Conservation (phyloP, 1,284 basidiomycete genomes). For the Tremellales sp. region DNA sequence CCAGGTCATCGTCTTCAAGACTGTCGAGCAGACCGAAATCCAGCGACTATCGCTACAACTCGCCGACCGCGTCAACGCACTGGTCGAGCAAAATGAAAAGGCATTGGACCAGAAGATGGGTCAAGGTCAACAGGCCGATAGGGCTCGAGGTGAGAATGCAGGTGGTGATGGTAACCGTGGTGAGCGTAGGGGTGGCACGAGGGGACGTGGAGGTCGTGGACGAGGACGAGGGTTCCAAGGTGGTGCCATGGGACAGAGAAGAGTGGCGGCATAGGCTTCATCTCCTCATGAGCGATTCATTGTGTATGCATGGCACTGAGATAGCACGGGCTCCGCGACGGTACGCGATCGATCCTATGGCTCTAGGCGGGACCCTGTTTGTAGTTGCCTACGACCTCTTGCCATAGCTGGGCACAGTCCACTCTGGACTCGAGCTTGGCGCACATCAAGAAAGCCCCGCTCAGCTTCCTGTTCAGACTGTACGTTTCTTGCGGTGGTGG, state of each 20-base stretch:
- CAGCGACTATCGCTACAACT: constrained; percentile 84
- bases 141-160: constrained; percentile 32
- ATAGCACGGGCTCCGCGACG: too few relatives aligned
- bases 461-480: constrained; percentile 89
- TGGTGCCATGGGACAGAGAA: constrained; percentile 11
- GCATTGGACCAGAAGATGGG: constrained; percentile 84
- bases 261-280: constrained; percentile 16
- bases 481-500: constrained; percentile 95
- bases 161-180: constrained; percentile 34
- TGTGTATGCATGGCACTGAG: too few relatives aligned
- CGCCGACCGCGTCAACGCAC: constrained; percentile 76
- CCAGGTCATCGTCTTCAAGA: constrained; percentile 82
- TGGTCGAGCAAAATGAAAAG: constrained; percentile 98
- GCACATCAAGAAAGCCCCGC: constrained; percentile 88
- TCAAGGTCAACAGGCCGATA: constrained; percentile 56
- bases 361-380: constrained; percentile 14
- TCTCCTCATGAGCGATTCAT: too few relatives aligned
- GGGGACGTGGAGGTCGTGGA: constrained; percentile 34
- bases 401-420: constrained; percentile 71
- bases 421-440: constrained; percentile 73
- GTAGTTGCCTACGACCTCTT: constrained; percentile 52
- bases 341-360: too few relatives aligned
- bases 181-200: constrained; percentile 34
- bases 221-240: constrained; percentile 19
- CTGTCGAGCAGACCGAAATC: constrained; percentile 79